Evolutionary conservation across 1,139 yeast genomes (phyloP).

Genomic region (Zygoascus meyerae): DNA sequence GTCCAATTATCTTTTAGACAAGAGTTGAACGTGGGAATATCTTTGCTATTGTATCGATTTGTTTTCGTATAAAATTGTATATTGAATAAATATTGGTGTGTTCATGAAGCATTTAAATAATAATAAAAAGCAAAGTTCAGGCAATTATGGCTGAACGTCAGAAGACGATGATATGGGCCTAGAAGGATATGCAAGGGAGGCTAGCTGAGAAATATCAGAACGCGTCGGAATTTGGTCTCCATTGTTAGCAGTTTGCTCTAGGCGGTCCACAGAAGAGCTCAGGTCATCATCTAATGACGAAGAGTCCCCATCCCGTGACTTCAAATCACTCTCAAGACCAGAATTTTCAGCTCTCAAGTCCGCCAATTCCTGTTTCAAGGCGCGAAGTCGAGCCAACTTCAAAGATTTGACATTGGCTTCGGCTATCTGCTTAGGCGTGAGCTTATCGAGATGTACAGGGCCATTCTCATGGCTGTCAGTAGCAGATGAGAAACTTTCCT

Average conservation of each 20-base stretch:
- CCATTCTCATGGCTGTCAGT: slow-evolving; percentile 16
- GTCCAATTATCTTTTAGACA: slow-evolving; percentile 71
- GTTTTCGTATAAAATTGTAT: no score
- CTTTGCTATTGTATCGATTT: no score
- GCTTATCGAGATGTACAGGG: slow-evolving; percentile 27
- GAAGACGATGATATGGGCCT: background rate
- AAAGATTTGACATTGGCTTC: slow-evolving; percentile 28
- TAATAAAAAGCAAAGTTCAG: no score
- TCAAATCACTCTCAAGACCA: slow-evolving; percentile 13
- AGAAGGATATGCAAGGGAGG: background rate
- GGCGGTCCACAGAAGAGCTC: slow-evolving; percentile 10
- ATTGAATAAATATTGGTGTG: no score
- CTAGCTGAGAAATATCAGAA: slow-evolving; percentile 9
- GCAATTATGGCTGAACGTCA: no score
- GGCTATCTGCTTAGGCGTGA: slow-evolving; percentile 31
- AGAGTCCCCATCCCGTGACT: slow-evolving; percentile 3
- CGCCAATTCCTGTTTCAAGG: slow-evolving; percentile 22
- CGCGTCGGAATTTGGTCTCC: slow-evolving; percentile 15
- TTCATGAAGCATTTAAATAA: no score
- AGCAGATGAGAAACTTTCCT: slow-evolving; percentile 12
- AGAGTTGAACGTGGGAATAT: slow-evolving; percentile 7
- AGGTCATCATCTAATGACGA: slow-evolving; percentile 8
- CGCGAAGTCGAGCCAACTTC: slow-evolving; percentile 22
- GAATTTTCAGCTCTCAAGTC: slow-evolving; percentile 18
- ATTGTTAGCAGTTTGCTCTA: slow-evolving; percentile 11